Evolutionary conservation across 192 early-diverging fungal species (phyloP).

Genomic region (Gorgonomyces haynaldii): DNA sequence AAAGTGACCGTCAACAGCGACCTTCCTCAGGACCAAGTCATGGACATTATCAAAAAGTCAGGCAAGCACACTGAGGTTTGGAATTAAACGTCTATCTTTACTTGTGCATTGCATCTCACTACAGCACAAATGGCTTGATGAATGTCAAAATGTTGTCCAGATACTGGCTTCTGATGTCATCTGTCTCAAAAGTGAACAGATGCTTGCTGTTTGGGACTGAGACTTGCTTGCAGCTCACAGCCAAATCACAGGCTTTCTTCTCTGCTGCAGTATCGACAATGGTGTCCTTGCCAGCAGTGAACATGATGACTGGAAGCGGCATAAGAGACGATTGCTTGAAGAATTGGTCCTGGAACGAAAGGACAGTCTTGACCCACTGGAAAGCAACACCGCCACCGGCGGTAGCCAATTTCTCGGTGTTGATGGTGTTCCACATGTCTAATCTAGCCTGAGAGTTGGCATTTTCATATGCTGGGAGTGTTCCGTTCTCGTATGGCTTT

Average conservation of each 20-base stretch:
- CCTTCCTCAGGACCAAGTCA: conserved; percentile 39
- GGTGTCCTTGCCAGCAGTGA: neutral
- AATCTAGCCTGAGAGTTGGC: neutral
- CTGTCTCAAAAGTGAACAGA: too few relatives aligned
- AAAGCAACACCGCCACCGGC: neutral
- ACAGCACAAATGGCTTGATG: too few relatives aligned
- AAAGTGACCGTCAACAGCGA: conserved; percentile 36
- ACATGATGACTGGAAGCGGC: neutral
- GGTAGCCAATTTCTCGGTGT: neutral
- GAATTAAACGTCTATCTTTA: too few relatives aligned
- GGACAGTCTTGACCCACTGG: neutral
- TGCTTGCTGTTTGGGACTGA: too few relatives aligned
- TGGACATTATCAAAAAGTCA: conserved; percentile 40
- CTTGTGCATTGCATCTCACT: too few relatives aligned
- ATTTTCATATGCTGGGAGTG: neutral
- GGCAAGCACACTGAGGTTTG: conserved; percentile 32
- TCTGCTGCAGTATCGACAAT: neutral
- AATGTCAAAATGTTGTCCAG: too few relatives aligned
- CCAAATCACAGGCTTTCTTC: too few relatives aligned
- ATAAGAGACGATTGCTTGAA: neutral
- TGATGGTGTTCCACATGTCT: too few relatives aligned
- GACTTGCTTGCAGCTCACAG: too few relatives aligned
- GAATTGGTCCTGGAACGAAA: neutral
- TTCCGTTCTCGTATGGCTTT: neutral
- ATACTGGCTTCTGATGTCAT: too few relatives aligned